phyloP scores from a whole-genome alignment of 2,329 filamentous ascomycete genomes.

The Aspergillus terreus region DNA sequence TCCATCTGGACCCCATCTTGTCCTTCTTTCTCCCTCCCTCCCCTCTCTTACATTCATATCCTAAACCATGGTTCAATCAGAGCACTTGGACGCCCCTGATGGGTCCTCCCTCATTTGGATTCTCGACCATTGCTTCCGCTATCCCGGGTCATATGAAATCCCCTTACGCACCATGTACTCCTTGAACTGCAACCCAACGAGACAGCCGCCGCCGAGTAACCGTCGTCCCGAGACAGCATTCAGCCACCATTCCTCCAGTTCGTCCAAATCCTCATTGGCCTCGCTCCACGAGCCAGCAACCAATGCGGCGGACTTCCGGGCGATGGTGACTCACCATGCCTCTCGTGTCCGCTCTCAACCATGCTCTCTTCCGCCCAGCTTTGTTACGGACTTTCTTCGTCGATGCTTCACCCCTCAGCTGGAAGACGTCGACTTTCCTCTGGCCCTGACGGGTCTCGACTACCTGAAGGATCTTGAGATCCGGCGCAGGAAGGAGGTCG shows the following conservation, averaged over 20 bases:
- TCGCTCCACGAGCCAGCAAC: conserved; percentile 22
- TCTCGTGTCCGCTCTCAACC: conserved; percentile 57
- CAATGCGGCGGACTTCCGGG: conserved; percentile 41
- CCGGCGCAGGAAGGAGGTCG: conserved; percentile 56
- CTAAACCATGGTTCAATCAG: conserved; percentile 14
- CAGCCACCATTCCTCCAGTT: conserved; percentile 32
- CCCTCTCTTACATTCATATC: not conserved
- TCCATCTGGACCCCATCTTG: not conserved
- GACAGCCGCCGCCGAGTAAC: conserved; percentile 27
- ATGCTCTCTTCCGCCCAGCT: conserved; percentile 59
- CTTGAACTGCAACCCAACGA: conserved; percentile 57
- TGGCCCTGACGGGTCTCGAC: conserved; percentile 62
- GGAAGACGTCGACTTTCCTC: conserved; percentile 60
- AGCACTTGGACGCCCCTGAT: conserved; percentile 26
- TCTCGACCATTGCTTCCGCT: conserved; percentile 58
- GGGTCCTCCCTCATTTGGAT: conserved; percentile 50
- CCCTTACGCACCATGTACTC: conserved; percentile 66
- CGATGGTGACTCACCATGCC: conserved; percentile 49
- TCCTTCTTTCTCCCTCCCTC: not conserved
- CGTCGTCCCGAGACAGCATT: conserved; percentile 32
- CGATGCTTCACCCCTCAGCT: conserved; percentile 56
- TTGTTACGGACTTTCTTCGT: conserved; percentile 60
- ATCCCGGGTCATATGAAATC: conserved; percentile 62
- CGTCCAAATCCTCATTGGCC: conserved; percentile 22
- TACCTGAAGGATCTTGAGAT: conserved; percentile 63